Evolutionary conservation across 176 grass and related monocot genomes (phyloP).

Genomic region (Cenchrus purpureus): DNA sequence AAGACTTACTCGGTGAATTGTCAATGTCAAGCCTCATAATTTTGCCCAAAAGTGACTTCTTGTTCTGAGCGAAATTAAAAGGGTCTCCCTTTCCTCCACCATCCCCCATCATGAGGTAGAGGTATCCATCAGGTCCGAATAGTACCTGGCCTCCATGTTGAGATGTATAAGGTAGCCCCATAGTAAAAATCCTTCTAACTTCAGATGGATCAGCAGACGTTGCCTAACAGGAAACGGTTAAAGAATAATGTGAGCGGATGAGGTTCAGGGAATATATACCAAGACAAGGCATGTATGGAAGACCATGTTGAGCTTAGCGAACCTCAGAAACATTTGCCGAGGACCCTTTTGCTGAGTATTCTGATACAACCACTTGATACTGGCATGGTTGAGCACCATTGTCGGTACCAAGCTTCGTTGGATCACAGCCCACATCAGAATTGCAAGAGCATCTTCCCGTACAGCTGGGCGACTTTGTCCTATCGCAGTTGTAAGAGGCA

Average conservation of each 20-base stretch:
- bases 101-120: constrained; percentile 97
- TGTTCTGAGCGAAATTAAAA: constrained; percentile 94
- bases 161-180: constrained; percentile 78
- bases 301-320: constrained; percentile 22
- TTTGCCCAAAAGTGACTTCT: constrained; percentile 87
- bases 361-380: constrained; percentile 74
- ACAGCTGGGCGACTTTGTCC: constrained; percentile 64
- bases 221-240: constrained; percentile 36
- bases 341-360: constrained; percentile 79
- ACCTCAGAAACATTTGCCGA: constrained; percentile 75
- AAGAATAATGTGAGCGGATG: constrained; percentile 2
- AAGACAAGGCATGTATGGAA: constrained; percentile 9
- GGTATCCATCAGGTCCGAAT: constrained; percentile 89
- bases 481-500: constrained; percentile 94
- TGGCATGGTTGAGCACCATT: constrained; percentile 89
- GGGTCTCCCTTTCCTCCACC: constrained; percentile 89
- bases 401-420: constrained; percentile 66
- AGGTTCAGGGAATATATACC: not conserved
- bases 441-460: constrained; percentile 82
- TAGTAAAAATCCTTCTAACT: constrained; percentile 84
- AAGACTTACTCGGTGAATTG: constrained; percentile 60
- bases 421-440: constrained; percentile 83
- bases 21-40: constrained; percentile 88
- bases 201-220: constrained; percentile 72
- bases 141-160: constrained; percentile 84